A percentile compares a stretch with the other conserved stretches of the same genome.
Evolutionary conservation across 2,329 filamentous ascomycete genomes (phyloP).

Genomic region (Chrysoporthe deuterocubensis): DNA sequence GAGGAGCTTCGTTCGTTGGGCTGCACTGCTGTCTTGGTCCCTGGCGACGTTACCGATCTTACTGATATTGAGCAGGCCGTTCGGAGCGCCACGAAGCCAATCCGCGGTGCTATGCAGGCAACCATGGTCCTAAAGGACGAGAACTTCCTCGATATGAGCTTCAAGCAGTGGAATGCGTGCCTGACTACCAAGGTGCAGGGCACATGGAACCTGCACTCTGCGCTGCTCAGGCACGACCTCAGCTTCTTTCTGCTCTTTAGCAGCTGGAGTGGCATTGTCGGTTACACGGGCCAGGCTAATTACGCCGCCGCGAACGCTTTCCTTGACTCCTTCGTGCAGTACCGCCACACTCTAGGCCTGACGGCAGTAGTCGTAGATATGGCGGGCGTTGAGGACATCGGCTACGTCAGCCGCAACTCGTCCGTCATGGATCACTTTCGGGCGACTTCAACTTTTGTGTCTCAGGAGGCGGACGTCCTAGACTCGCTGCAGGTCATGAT

Average conservation of each 20-base stretch:
- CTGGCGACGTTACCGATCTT: conserved; percentile 5
- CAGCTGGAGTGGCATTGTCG: conserved; percentile 9
- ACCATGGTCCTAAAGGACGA: conserved; percentile 19
- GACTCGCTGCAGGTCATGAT: conserved; percentile 33
- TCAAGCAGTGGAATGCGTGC: conserved; percentile 37
- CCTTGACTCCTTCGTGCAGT: conserved; percentile 41
- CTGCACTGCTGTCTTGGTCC: conserved; percentile 12
- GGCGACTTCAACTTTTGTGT: conserved; percentile 31
- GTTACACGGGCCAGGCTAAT: conserved; percentile 19
- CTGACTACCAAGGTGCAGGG: conserved; percentile 28
- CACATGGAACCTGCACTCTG: conserved; percentile 22
- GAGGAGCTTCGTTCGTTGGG: conserved; percentile 7
- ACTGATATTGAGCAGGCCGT: conserved; percentile 8
- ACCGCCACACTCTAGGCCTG: conserved; percentile 38
- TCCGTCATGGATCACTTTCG: conserved; percentile 32
- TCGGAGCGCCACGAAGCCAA: neutral
- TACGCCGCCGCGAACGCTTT: conserved; percentile 41
- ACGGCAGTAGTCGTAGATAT: conserved; percentile 43
- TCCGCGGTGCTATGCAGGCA: conserved; percentile 14
- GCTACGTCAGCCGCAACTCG: conserved; percentile 34
- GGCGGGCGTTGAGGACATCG: conserved; percentile 37
- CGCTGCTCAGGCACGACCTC: conserved; percentile 37
- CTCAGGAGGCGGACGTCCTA: conserved; percentile 34
- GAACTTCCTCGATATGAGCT: conserved; percentile 32
- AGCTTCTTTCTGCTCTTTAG: conserved; percentile 18